Conservation (phyloP, 2,329 filamentous ascomycete species). For the Colletotrichum simmondsii region DNA sequence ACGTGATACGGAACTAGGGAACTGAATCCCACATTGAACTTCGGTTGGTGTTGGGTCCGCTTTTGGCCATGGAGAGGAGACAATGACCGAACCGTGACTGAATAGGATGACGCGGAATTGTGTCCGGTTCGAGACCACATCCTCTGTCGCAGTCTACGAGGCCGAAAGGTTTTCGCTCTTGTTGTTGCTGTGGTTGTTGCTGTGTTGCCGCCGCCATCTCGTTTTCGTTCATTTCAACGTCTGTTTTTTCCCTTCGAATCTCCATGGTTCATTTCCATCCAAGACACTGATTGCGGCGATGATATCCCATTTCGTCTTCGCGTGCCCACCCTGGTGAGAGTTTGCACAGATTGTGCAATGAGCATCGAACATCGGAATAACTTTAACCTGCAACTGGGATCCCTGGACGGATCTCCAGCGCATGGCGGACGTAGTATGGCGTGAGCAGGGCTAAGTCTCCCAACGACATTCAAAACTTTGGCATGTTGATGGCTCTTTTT, state of each 20-base stretch:
- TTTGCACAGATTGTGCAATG: background rate
- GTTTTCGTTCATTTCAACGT: background rate
- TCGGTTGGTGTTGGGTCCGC: slow-evolving; percentile 6
- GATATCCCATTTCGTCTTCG: slow-evolving; percentile 8
- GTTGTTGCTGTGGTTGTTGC: background rate
- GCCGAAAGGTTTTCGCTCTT: background rate
- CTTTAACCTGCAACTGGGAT: slow-evolving; percentile 10
- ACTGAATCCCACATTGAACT: background rate
- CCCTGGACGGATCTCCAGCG: slow-evolving; percentile 18
- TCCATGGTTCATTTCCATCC: slow-evolving; percentile 16
- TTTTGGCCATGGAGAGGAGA: background rate
- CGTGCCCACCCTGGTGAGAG: background rate
- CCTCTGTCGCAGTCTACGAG: slow-evolving; percentile 4
- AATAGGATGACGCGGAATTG: slow-evolving; percentile 13
- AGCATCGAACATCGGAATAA: slow-evolving; percentile 1
- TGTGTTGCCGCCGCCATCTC: background rate
- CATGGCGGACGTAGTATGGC: slow-evolving; percentile 11
- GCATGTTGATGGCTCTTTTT: background rate
- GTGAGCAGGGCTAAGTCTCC: background rate
- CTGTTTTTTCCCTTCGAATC: background rate
- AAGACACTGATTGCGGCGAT: slow-evolving; percentile 12
- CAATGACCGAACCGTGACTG: slow-evolving; percentile 16
- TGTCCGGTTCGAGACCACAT: background rate
- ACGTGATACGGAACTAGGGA: slow-evolving; percentile 3
- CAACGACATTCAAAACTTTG: background rate